Base-by-base conservation (phyloP, 441 rosid genomes). In the Eruca vesicaria region DNA sequence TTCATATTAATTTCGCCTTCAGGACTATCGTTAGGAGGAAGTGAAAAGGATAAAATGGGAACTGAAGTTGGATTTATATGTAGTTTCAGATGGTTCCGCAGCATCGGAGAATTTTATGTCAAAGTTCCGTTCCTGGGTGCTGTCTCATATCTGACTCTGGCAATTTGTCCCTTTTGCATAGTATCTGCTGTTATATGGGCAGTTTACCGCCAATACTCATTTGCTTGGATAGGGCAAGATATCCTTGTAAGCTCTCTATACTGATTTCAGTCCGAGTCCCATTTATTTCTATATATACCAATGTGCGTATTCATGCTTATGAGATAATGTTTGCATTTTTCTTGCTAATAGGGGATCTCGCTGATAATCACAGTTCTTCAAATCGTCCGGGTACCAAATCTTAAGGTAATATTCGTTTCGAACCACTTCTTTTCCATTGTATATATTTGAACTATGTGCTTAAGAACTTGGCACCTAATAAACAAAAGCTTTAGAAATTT, bases 141-240 rank as follows among this genome's bases (percentile, higher is more conserved):
- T 35, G 81, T 96, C 76, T 96, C 98, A 9, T 77, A 92, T 82
- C 86, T 96, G 75, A 92, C 99, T 9, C 78, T 96, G 82, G 95
- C 96, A 65, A 91, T 88, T 75, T 83, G 91, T 67, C 99, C 99
- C 66, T 90, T 96, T 85, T 96, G 99, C 89, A 76, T 94, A 78
- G 73, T 94, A 72, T 96, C 89, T 90, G 89, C 99, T 77, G 91
- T 92, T 69, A 76, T 88, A 50, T 96, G 99, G 99, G 93, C 93
- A 70, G 82, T 85, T 60, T 82, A 32, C 72, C 86, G 90, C 33
- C 81, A 64, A 53, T 52, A 43, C 80, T 75, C 91, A 16, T 82
- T 80, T 71, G 91, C 96, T 79, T 88, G 96, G 96, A 90, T 90
- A 77, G 93, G 93, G 66, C 96, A 90, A 88, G 96, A 90, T 84